phyloP scores from a whole-genome alignment of 2,329 filamentous ascomycete species.

The Phialophora tarda region DNA sequence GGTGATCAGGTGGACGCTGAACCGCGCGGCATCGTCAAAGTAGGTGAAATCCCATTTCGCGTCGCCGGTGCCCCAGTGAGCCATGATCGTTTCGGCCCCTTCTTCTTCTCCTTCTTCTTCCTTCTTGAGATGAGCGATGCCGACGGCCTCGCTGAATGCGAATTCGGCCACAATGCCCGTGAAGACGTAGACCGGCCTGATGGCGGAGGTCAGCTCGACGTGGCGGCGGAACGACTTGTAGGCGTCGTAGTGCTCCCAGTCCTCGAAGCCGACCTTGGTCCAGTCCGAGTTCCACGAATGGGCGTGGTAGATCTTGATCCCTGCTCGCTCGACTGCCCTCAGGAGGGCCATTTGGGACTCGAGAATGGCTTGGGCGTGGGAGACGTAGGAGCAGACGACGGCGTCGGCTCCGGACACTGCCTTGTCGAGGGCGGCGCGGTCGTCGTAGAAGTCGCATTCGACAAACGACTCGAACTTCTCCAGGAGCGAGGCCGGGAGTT shows the following conservation, averaged over 20 bases:
- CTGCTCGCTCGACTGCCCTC: conserved; percentile 46
- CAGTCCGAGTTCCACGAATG: conserved; percentile 46
- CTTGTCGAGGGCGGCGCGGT: conserved; percentile 44
- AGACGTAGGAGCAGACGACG: conserved; percentile 45
- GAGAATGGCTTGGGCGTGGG: conserved; percentile 40
- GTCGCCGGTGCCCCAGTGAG: conserved; percentile 8
- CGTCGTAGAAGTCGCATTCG: conserved; percentile 40
- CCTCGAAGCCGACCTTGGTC: conserved; percentile 36
- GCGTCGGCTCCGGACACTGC: conserved; percentile 47
- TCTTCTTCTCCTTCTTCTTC: not conserved
- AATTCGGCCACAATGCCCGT: conserved; percentile 43
- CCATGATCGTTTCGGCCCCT: conserved; percentile 1
- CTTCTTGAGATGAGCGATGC: conserved; percentile 5
- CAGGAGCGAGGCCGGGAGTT: conserved; percentile 37
- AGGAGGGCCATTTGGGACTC: conserved; percentile 48
- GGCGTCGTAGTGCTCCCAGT: conserved; percentile 46
- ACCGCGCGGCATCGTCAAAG: conserved; percentile 11
- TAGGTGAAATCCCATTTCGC: conserved; percentile 11
- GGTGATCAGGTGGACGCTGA: conserved; percentile 16
- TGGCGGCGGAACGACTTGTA: conserved; percentile 44
- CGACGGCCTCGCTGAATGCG: conserved; percentile 30
- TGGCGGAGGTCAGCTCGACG: conserved; percentile 35
- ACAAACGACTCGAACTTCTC: conserved; percentile 43
- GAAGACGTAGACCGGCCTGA: conserved; percentile 45
- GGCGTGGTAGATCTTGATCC: conserved; percentile 43